A percentile compares a stretch with the other conserved stretches of the same genome.
Evolutionary conservation across 169 alveolate species (phyloP).

Genomic region (Eimeria maxima): DNA sequence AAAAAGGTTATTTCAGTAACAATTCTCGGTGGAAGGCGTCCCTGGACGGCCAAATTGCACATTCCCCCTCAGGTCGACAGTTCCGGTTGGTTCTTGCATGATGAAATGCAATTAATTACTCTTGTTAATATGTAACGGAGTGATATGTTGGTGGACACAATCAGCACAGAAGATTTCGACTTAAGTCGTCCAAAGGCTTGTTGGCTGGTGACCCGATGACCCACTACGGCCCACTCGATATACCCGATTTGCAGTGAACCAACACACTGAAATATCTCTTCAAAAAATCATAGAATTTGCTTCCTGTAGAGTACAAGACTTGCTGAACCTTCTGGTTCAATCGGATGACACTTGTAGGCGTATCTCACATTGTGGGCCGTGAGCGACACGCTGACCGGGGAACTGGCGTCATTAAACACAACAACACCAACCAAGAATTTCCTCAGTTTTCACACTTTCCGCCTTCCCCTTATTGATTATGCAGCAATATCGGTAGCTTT

Average conservation of each 20-base stretch:
- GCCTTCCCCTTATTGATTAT: background rate
- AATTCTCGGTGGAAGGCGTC: no score
- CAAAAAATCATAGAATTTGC: background rate
- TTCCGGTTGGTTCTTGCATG: background rate
- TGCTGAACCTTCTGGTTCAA: background rate
- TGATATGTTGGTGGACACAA: background rate
- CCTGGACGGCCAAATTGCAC: no score
- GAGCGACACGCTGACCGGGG: slow-evolving; percentile 17
- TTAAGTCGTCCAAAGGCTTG: background rate
- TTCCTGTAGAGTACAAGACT: background rate
- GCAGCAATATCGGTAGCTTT: background rate
- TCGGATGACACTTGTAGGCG: background rate
- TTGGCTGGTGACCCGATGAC: slow-evolving; percentile 20
- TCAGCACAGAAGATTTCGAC: background rate
- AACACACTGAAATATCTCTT: background rate
- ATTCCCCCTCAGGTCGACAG: background rate
- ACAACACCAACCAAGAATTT: background rate
- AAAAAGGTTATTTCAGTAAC: no score
- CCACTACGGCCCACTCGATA: background rate
- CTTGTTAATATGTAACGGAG: background rate
- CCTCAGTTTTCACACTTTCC: background rate
- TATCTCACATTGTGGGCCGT: background rate
- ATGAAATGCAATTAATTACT: background rate
- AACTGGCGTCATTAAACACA: background rate
- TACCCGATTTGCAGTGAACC: background rate